Conservation (phyloP, 495 filamentous ascomycete species). For the Thozetella sp. region DNA sequence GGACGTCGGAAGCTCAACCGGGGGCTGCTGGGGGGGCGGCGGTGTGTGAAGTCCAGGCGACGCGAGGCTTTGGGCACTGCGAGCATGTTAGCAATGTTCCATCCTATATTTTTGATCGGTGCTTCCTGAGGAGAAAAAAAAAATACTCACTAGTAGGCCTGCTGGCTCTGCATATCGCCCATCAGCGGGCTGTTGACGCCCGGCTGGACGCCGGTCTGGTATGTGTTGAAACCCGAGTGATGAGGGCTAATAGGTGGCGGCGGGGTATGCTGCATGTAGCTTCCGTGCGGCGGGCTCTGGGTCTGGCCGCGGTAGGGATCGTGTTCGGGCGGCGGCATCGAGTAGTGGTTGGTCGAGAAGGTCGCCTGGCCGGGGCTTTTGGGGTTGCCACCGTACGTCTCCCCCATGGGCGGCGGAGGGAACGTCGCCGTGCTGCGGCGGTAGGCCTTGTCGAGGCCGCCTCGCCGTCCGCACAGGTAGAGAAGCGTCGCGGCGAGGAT, state of each 20-base stretch:
- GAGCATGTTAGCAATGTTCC: too few relatives aligned
- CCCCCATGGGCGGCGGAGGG: conserved; percentile 11
- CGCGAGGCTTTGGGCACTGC: too few relatives aligned
- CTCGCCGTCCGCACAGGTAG: conserved; percentile 41
- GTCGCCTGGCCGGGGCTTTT: conserved; percentile 28
- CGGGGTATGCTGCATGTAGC: conserved; percentile 9
- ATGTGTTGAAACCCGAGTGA: conserved; percentile 6
- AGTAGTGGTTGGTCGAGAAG: conserved; percentile 14
- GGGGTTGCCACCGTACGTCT: conserved; percentile 9
- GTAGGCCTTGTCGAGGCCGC: conserved; percentile 31
- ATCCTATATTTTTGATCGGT: not conserved
- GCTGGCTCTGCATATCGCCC: conserved; percentile 6
- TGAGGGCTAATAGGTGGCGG: conserved; percentile 10
- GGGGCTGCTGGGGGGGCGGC: not conserved
- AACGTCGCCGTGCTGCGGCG: conserved; percentile 12
- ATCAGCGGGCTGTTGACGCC: conserved; percentile 5
- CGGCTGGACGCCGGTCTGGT: not conserved
- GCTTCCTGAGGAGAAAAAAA: not conserved
- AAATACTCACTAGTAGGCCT: conserved; percentile 9
- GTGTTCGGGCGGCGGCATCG: not conserved
- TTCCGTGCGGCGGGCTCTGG: conserved; percentile 7
- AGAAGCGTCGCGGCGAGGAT: conserved; percentile 34
- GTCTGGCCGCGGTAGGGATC: conserved; percentile 11
- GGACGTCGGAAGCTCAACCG: conserved; percentile 5
- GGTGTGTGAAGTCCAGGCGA: too few relatives aligned